Conservation (phyloP, 495 filamentous ascomycete genomes). For the Umbilicaria muhlenbergii region DNA sequence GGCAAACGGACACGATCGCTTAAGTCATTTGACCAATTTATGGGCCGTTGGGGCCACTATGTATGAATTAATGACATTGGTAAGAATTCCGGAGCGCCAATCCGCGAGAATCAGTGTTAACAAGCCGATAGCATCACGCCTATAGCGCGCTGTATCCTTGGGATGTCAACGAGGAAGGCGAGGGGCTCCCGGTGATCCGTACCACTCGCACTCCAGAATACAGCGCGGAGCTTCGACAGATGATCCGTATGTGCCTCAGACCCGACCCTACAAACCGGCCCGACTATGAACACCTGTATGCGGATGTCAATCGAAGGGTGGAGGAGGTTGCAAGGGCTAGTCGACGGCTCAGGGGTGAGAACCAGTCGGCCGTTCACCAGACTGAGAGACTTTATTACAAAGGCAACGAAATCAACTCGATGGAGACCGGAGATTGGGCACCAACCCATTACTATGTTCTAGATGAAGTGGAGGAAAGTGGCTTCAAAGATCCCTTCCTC, state of each 20-base stretch:
- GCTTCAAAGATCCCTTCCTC: too few species aligned
- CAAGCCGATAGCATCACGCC: too few species aligned
- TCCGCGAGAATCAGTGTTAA: not conserved
- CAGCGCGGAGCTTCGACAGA: not conserved
- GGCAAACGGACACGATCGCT: too few species aligned
- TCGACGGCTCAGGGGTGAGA: too few species aligned
- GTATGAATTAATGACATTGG: constrained; percentile 5
- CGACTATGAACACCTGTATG: not conserved
- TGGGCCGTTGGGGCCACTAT: constrained; percentile 8
- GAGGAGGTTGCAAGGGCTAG: not conserved
- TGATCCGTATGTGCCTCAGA: not conserved
- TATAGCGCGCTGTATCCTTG: too few species aligned
- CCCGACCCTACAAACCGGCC: not conserved
- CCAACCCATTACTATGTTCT: not conserved
- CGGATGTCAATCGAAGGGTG: not conserved
- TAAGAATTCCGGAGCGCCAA: not conserved
- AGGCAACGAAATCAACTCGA: constrained; percentile 2
- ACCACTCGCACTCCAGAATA: not conserved
- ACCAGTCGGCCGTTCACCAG: not conserved
- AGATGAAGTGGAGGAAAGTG: too few species aligned
- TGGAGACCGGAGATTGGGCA: not conserved
- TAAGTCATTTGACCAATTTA: constrained; percentile 2
- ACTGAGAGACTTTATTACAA: not conserved
- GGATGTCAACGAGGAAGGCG: not conserved
- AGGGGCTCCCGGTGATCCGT: not conserved